Evolutionary conservation across 139 green algal species (phyloP).

Genomic region (Edaphochlamys debaryana): DNA sequence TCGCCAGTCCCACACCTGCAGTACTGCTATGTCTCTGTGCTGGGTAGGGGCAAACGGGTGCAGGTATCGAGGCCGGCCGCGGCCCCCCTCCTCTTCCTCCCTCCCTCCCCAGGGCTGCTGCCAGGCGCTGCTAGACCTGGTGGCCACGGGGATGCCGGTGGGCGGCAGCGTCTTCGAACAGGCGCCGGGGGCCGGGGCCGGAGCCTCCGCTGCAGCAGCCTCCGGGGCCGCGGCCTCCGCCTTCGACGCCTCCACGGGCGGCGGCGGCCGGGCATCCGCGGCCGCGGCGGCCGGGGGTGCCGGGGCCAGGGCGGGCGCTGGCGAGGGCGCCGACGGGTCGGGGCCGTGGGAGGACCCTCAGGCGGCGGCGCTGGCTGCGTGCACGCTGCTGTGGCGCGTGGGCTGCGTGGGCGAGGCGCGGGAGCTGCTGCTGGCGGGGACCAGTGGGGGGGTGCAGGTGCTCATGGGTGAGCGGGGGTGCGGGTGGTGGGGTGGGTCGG

Average conservation of each 20-base stretch:
- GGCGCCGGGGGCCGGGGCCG: no score
- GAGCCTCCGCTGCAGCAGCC: not conserved
- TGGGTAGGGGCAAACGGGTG: no score
- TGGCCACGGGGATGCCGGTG: constrained; percentile 1
- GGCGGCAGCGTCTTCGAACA: constrained; percentile 13
- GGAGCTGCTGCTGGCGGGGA: constrained; percentile 16
- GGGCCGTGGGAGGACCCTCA: constrained; percentile 20
- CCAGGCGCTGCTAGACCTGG: constrained; percentile 32
- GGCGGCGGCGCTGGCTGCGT: constrained; percentile 7
- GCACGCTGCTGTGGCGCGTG: constrained; percentile 32
- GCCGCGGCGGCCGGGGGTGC: no score
- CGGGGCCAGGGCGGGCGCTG: not conserved
- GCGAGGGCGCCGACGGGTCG: not conserved
- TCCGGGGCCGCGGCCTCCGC: no score
- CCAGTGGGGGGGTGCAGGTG: constrained; percentile 34
- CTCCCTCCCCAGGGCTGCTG: no score
- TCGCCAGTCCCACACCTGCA: no score
- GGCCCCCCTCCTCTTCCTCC: no score
- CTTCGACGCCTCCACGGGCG: no score
- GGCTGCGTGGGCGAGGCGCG: constrained; percentile 1
- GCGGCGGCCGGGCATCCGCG: not conserved
- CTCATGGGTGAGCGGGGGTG: constrained; percentile 34
- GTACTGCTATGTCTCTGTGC: no score
- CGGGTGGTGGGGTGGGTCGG: no score
- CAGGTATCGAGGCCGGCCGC: no score